These are phyloP conservation scores for Kregervanrija pseudodelftensis DNA, from an alignment of 805 yeast species.

Conservation along the genomic window DNA sequence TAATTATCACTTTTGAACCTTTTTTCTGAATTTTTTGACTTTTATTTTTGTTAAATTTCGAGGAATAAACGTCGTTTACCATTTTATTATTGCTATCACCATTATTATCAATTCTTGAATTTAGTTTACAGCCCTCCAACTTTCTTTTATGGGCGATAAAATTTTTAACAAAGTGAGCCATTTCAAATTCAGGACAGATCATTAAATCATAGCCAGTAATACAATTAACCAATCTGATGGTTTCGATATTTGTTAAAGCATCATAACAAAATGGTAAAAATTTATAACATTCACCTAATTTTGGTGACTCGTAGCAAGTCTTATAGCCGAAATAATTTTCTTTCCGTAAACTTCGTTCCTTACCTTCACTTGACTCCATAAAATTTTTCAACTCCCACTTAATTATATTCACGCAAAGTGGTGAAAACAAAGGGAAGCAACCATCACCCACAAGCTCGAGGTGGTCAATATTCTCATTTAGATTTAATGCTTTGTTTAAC, in stretches of 20 bases:
- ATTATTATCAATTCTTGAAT: not conserved
- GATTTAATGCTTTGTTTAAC: slow-evolving; percentile 7
- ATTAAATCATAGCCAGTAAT: slow-evolving; percentile 49
- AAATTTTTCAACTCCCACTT: slow-evolving; percentile 30
- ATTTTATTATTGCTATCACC: not conserved
- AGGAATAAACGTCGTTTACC: not conserved
- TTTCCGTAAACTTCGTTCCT: not conserved
- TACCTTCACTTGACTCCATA: slow-evolving; percentile 29
- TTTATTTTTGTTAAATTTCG: not conserved
- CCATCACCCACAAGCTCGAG: slow-evolving; percentile 21
- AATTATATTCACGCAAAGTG: slow-evolving; percentile 36
- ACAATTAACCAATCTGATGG: slow-evolving; percentile 37
- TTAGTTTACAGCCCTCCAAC: not conserved
- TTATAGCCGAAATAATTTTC: not conserved
- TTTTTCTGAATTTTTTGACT: not conserved
- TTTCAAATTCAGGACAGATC: slow-evolving; percentile 43
- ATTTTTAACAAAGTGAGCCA: slow-evolving; percentile 33
- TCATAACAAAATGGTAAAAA: slow-evolving; percentile 41
- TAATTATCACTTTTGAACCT: slow-evolving; percentile 5
- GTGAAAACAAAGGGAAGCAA: slow-evolving; percentile 38
- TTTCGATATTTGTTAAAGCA: slow-evolving; percentile 49
- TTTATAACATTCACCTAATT: slow-evolving; percentile 17
- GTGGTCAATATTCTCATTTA: slow-evolving; percentile 11
- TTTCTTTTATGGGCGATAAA: not conserved
- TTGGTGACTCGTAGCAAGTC: slow-evolving; percentile 22